A percentile compares a stretch with the other conserved stretches of the same genome.
Evolutionary conservation across 495 filamentous ascomycete genomes (phyloP).

Genomic region (Chaetomium tenue): DNA sequence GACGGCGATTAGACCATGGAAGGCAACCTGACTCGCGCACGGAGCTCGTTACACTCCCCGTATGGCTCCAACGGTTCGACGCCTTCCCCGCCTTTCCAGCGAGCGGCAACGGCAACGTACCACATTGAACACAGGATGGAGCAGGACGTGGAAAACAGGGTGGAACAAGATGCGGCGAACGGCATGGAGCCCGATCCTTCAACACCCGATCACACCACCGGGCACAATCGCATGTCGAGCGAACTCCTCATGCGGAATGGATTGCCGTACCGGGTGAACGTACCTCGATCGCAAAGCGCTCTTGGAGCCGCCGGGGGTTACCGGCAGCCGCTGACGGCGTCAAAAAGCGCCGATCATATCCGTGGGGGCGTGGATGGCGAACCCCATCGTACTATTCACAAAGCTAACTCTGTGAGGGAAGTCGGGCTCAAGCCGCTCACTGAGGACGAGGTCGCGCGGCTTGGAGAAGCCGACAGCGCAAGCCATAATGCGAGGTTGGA

Average conservation of each 20-base stretch:
- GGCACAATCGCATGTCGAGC: constrained; percentile 46
- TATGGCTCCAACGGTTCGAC: constrained; percentile 53
- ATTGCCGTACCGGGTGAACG: constrained; percentile 34
- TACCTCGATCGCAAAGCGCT: constrained; percentile 49
- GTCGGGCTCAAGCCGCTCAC: constrained; percentile 38
- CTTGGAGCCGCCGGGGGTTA: constrained; percentile 51
- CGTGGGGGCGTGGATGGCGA: constrained; percentile 29
- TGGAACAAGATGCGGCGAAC: constrained; percentile 21
- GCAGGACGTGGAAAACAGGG: constrained; percentile 24
- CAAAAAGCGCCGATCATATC: constrained; percentile 42
- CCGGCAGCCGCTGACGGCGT: constrained; percentile 41
- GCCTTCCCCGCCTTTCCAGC: constrained; percentile 42
- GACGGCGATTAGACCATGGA: constrained; percentile 73
- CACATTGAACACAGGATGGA: constrained; percentile 23
- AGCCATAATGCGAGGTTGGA: constrained; percentile 35
- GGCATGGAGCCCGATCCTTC: constrained; percentile 15
- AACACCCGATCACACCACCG: constrained; percentile 27
- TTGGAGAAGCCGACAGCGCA: constrained; percentile 27
- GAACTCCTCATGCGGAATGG: constrained; percentile 45
- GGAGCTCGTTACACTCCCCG: constrained; percentile 65
- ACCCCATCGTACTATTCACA: constrained; percentile 24
- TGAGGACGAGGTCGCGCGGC: constrained; percentile 40
- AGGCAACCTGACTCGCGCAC: constrained; percentile 77
- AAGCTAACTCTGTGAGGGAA: constrained; percentile 28
- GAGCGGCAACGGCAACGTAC: constrained; percentile 37